Evolutionary conservation across 805 yeast species (phyloP), one percentile per base, ranked within the genome.

Genomic region (Geotrichum ghanense): DNA sequence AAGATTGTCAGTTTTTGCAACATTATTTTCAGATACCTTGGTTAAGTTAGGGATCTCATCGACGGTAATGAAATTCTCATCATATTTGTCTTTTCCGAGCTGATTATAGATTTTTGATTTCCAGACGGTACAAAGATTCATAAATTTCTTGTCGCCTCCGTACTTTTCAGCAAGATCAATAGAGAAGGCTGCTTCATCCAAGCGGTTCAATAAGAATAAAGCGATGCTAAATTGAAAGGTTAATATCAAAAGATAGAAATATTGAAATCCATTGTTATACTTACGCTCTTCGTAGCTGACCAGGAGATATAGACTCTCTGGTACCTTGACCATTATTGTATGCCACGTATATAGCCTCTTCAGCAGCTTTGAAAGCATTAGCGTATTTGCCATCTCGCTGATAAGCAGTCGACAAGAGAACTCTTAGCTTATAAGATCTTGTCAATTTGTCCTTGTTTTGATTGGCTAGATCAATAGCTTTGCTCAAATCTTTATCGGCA

Each of bases 221-320:
- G 61, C 54, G 23, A 64, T 56, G 3, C 54, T 51, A 21, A 10
- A 19, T 19, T 27, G 12, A 45, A 42, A 17, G 3, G 3, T 2
- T 21, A 31, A 17, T 17, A 42, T n/a, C n/a, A n/a, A 26, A 26
- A 26, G 34, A 12, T 26, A 12, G 34, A 12, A 26, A 12, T 26
- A 12, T 26, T 10, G 19, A 2, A n/a, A 22, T 23, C 17, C 12
- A 12, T 16, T 6, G 6, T 12, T 4, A 16, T 24, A 44, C 55
- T 39, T 20, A 50, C 53, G 60, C 65, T 22, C 68, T 50, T 5
- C 68, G 57, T 39, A 65, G 50, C 49, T 65, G 67, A 5, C 61
- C 59, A 34, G 54, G 56, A 1, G 52, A 57, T 7, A 57, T 46
- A 2, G 41, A 48, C 25, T 53, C 53, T 4, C 48, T 44, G 24